Evolutionary conservation across 2,329 filamentous ascomycete species (phyloP).

Genomic region (Fusarium sp.): DNA sequence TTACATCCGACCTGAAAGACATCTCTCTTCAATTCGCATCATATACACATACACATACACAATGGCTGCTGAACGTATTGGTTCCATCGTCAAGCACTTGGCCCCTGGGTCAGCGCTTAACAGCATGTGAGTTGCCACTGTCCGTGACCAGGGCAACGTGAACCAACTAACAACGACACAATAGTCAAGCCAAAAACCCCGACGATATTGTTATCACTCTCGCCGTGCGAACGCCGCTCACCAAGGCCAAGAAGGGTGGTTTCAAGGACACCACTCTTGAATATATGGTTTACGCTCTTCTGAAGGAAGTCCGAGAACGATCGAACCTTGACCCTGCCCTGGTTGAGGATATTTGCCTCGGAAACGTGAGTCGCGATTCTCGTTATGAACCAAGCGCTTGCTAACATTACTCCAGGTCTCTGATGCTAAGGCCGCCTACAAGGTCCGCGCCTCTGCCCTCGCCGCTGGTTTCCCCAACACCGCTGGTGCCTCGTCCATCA

Average conservation of each 20-base stretch:
- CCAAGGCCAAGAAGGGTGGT: slow-evolving; percentile 90
- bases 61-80: slow-evolving; percentile 88
- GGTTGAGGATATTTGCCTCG: slow-evolving; percentile 90
- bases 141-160: neutral
- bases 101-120: slow-evolving; percentile 77
- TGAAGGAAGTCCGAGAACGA: slow-evolving; percentile 79
- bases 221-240: slow-evolving; percentile 87
- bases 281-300: slow-evolving; percentile 82
- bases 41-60: slow-evolving; percentile 51
- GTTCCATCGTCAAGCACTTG: slow-evolving; percentile 88
- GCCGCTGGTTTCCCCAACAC: slow-evolving; percentile 96
- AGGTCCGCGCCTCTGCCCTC: slow-evolving; percentile 86
- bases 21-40: neutral
- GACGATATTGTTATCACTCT: slow-evolving; percentile 98
- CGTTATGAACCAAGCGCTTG: neutral
- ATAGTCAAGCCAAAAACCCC: slow-evolving; percentile 88
- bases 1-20: neutral
- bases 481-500: slow-evolving; percentile 81
- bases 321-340: slow-evolving; percentile 82
- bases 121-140: slow-evolving; percentile 74
- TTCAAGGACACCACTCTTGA: slow-evolving; percentile 96
- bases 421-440: slow-evolving; percentile 89
- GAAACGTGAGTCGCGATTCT: slow-evolving; percentile 72
- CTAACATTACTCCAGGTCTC: slow-evolving; percentile 68
- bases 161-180: slow-evolving; percentile 7